A percentile compares a stretch with the other conserved stretches of the same genome.
Conservation (phyloP, 176 grass and related monocot genomes). For the Cenchrus fungigraminus region DNA sequence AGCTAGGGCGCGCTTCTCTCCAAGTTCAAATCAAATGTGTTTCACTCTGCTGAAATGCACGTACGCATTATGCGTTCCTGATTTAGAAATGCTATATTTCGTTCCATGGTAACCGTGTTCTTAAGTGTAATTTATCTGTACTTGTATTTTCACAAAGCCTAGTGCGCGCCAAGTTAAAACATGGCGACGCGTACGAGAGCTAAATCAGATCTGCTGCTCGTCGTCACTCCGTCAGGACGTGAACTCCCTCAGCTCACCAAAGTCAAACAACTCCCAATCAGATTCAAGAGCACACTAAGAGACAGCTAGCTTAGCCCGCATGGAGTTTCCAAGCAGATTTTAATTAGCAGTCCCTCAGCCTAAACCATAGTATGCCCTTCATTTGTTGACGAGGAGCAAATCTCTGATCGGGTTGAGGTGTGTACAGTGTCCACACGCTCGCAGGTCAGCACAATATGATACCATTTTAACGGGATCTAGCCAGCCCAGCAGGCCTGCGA, state of each 20-base stretch:
- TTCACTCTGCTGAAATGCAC: neutral
- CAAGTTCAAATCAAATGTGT: too few species aligned
- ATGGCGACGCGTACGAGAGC: neutral
- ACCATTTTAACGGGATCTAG: slow-evolving; percentile 22
- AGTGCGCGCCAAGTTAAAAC: neutral
- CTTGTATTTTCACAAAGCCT: neutral
- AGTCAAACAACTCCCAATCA: slow-evolving; percentile 15
- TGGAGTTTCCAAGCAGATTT: neutral
- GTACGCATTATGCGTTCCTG: neutral
- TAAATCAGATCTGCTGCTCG: slow-evolving; percentile 10
- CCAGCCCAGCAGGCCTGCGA: neutral
- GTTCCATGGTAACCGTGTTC: neutral
- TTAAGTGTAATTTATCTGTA: neutral
- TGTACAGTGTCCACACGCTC: neutral
- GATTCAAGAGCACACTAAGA: neutral
- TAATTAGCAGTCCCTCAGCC: neutral
- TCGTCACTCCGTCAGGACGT: neutral
- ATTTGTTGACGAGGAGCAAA: slow-evolving; percentile 4
- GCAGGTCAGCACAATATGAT: slow-evolving; percentile 31
- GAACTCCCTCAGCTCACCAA: neutral
- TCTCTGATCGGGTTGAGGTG: slow-evolving; percentile 10
- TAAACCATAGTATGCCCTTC: neutral
- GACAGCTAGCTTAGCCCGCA: neutral
- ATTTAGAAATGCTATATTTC: neutral
- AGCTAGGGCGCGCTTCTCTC: neutral